Evolutionary conservation across 176 grass and related monocot species (phyloP), one percentile per base, ranked within the genome.

Genomic region (Thalia dealbata): DNA sequence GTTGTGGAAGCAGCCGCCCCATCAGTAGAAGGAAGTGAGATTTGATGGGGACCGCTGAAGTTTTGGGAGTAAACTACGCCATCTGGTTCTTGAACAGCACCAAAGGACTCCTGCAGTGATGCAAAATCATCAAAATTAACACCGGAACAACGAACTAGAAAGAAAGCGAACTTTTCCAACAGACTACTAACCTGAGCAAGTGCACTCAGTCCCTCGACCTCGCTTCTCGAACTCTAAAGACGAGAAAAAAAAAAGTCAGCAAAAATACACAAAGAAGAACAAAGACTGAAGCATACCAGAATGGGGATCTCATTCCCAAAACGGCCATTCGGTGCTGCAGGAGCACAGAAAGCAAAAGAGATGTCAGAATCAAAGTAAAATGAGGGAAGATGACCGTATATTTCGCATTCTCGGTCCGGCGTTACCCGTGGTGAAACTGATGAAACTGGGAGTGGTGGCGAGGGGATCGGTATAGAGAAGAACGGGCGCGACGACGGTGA

Each of bases 401-500:
- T 27, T 19, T 61, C 11, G 58, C 58, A 38, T 38, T 38, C 23
- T 12, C 21, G 3, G 0, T 12, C 11, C 28, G 25, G 61, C 25
- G 3, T 67, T 87, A 96, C 89, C 70, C n/a, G n/a, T n/a, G 51
- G 56, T 69, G 38, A 80, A 82, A 76, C 71, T 38, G 32, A 4
- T 38, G 32, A 4, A 38, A 38, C 32, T 76, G 32, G 84, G 78
- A n/a, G 87, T 74, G 41, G 2, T 48, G 24, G 85, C 43, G 73
- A 80, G 74, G 54, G 38, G 74, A 56, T 56, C 78, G 58, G 77
- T 82, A 78, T 81, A 92, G 74, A 92, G 80, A 46, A 90, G 65
- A 75, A 96, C 84, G 24, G 92, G 92, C 62, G 92, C 84, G 44
- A 92, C 77, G 71, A 96, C 84, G 19, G 89, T 90, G 21, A 81